Conservation (phyloP, 1,284 basidiomycete species). For the Albatrellus sp. region DNA sequence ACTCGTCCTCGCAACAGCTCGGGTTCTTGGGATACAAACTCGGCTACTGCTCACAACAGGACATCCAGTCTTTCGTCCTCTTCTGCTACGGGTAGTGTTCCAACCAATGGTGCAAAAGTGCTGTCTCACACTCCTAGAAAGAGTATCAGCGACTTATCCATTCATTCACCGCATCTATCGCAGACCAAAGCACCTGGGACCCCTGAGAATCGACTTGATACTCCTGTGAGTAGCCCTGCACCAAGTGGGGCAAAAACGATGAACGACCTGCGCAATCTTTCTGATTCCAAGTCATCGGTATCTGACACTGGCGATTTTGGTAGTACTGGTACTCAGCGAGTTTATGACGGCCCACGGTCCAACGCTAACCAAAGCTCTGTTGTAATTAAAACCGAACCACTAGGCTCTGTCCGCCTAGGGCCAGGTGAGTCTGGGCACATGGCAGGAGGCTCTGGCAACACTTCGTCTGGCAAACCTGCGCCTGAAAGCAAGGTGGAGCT, state of each 20-base stretch:
- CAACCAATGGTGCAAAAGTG: background rate
- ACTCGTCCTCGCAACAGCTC: slow-evolving; percentile 1
- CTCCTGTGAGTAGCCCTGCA: too few relatives aligned
- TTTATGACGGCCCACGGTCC: background rate
- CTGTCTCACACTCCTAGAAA: background rate
- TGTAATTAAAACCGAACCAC: background rate
- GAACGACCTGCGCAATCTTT: background rate
- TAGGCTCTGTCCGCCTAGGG: background rate
- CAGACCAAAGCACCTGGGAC: too few relatives aligned
- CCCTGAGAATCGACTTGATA: too few relatives aligned
- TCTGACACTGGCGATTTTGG: background rate
- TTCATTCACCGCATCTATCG: too few relatives aligned
- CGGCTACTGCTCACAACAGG: background rate
- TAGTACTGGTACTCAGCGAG: background rate
- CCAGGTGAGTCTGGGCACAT: slow-evolving; percentile 1
- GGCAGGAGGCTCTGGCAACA: background rate
- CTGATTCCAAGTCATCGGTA: background rate
- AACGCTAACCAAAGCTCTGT: background rate
- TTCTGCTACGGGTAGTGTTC: background rate
- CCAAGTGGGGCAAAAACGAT: background rate
- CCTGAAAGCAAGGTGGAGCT: slow-evolving; percentile 2
- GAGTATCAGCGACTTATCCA: background rate
- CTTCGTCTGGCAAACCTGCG: background rate
- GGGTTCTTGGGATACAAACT: slow-evolving; percentile 4
- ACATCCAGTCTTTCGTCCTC: background rate